Conservation (phyloP, 2,329 filamentous ascomycete species). For the Penicillium sp. region DNA sequence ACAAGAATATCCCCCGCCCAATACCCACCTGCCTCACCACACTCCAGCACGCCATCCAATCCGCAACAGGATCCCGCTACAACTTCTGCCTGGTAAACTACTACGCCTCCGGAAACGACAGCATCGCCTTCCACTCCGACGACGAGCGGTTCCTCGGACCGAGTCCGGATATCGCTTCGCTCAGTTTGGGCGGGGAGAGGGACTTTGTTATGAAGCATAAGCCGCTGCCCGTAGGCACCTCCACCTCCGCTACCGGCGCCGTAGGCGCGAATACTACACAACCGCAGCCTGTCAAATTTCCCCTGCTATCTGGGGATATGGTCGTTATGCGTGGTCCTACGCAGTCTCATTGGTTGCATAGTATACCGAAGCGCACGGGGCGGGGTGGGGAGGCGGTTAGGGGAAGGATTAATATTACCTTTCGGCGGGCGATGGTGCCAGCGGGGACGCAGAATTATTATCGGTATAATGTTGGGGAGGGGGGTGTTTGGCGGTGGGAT, state of each 20-base stretch:
- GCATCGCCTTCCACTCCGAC: conserved; percentile 78
- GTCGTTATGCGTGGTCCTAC: conserved; percentile 74
- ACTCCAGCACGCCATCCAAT: conserved; percentile 65
- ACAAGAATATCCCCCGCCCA: conserved; percentile 65
- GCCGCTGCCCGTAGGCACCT: conserved; percentile 38
- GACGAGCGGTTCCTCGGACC: conserved; percentile 75
- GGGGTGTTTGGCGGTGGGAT: conserved; percentile 70
- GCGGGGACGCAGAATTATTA: conserved; percentile 82
- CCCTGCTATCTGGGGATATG: conserved; percentile 72
- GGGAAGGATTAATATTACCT: conserved; percentile 75
- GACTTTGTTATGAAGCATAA: conserved; percentile 84
- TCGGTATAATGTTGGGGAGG: conserved; percentile 75
- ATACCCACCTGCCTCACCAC: conserved; percentile 70
- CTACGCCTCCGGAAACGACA: conserved; percentile 75
- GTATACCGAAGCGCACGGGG: conserved; percentile 72
- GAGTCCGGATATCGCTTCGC: conserved; percentile 72
- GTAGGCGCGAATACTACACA: background rate
- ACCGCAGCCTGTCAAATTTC: conserved; percentile 51
- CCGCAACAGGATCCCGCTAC: conserved; percentile 66
- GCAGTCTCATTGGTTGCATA: conserved; percentile 77
- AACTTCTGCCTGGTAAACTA: conserved; percentile 85
- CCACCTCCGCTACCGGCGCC: too few species aligned
- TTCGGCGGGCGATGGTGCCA: conserved; percentile 69
- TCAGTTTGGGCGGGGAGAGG: conserved; percentile 69
- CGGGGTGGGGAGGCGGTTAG: conserved; percentile 58